Conservation (phyloP, 192 early-diverging fungal genomes). For the Coemansia sp. region DNA sequence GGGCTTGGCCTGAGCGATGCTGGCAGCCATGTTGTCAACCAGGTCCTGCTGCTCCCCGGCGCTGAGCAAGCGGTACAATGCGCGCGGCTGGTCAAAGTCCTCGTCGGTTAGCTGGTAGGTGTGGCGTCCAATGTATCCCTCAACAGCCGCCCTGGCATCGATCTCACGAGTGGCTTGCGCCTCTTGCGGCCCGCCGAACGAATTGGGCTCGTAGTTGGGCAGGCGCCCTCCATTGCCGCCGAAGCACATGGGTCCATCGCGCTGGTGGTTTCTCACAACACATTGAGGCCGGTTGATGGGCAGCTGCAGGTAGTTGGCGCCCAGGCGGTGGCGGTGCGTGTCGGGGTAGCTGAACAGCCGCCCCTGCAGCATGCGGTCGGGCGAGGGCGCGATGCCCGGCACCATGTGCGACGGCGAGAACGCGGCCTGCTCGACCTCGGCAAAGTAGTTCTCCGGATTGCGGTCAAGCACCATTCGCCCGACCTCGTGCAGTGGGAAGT, state of each 20-base stretch:
- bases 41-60: slow-evolving; percentile 48
- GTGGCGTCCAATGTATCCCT: slow-evolving; percentile 55
- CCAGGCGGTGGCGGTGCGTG: slow-evolving; percentile 68
- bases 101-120: slow-evolving; percentile 56
- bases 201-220: slow-evolving; percentile 67
- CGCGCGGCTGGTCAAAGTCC: slow-evolving; percentile 66
- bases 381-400: slow-evolving; percentile 66
- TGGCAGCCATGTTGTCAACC: slow-evolving; percentile 60
- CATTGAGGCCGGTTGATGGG: slow-evolving; percentile 63
- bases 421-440: slow-evolving; percentile 72
- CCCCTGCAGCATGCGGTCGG: slow-evolving; percentile 72
- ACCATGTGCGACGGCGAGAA: slow-evolving; percentile 69
- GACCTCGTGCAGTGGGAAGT: slow-evolving; percentile 62
- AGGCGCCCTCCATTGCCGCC: slow-evolving; percentile 59
- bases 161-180: slow-evolving; percentile 19
- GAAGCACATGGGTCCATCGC: slow-evolving; percentile 62
- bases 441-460: slow-evolving; percentile 76
- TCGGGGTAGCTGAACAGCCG: slow-evolving; percentile 75
- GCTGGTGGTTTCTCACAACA: slow-evolving; percentile 62
- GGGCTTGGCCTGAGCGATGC: slow-evolving; percentile 55
- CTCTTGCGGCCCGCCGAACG: slow-evolving; percentile 57
- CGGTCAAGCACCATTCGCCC: slow-evolving; percentile 71
- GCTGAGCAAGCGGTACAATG: slow-evolving; percentile 51
- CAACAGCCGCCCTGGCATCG: slow-evolving; percentile 31
- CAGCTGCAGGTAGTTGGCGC: slow-evolving; percentile 71